Evolutionary conservation across 2,329 filamentous ascomycete genomes (phyloP), one percentile per base, ranked within the genome.

Genomic region (Aspergillus arachidicola): DNA sequence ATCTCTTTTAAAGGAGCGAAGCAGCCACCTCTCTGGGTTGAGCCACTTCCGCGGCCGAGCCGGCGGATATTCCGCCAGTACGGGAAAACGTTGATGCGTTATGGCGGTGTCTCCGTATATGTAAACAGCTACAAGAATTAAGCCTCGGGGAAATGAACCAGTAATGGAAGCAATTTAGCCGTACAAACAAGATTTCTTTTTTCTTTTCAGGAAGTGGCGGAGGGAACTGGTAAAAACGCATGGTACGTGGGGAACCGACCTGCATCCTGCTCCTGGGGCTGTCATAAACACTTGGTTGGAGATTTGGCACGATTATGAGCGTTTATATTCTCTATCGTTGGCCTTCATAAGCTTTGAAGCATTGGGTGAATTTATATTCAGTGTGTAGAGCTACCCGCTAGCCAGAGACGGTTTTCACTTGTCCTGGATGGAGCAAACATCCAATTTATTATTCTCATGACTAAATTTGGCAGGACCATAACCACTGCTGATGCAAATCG

Each of bases 11-110:
- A 59, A 61, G 63, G 61, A 67, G 64, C 46, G 48, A 50, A 63
- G 58, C 64, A 62, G 59, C 63, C 41, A 57, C 60, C 50, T 61
- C 60, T 64, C 59, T 60, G 55, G 59, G 66, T 64, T 66, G 62
- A 72, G 69, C 69, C 69, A 73, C 71, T 71, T 72, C 71, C 72
- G 71, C 69, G 61, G 73, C 67, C 66, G 72, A 75, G 74, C 68
- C 71, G 69, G 59, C 59, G 63, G 57, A 66, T 59, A 62, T 64
- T 62, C 64, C 72, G 68, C 66, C 65, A 57, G 62, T 57, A 28
- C 67, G 73, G 74, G 72, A 60, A 45, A 74, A 74, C 55, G 36
- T 72, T 76, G 66, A 69, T 72, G 67, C 74, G 73, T 1, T 66
- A 73, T 73, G 73, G 74, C 73, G 69, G 68, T 72, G 16, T 41